A percentile compares a stretch with the other conserved stretches of the same genome.
phyloP scores from a whole-genome alignment of 352 stramenopile species.

The Phytophthora idaei region DNA sequence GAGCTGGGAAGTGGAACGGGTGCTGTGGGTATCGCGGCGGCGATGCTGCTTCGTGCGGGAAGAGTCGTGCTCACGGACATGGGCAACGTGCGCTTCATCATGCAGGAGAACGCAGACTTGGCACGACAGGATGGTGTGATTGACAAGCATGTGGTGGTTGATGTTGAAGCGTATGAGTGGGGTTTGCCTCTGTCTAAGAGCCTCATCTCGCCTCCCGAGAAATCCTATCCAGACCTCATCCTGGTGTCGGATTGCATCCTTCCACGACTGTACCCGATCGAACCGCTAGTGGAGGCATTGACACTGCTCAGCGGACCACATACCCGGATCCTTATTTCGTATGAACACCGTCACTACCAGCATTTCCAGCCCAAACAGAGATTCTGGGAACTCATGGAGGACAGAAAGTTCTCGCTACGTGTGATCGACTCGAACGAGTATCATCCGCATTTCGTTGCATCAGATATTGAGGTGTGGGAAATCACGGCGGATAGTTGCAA shows the following conservation, averaged over 20 bases:
- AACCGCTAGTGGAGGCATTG: constrained; percentile 92
- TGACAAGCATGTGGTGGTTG: constrained; percentile 45
- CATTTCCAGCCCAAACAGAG: constrained; percentile 78
- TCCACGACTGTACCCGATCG: constrained; percentile 95
- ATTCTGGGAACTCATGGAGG: constrained; percentile 79
- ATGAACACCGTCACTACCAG: constrained; percentile 86
- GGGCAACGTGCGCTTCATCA: constrained; percentile 88
- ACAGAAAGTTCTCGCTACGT: constrained; percentile 53
- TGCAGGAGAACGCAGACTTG: constrained; percentile 85
- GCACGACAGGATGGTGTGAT: constrained; percentile 38
- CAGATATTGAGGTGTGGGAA: constrained; percentile 93
- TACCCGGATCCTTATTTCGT: constrained; percentile 83
- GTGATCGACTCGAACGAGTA: constrained; percentile 60
- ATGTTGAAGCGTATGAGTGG: constrained; percentile 92
- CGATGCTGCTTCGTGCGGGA: constrained; percentile 76
- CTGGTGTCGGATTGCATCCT: constrained; percentile 96
- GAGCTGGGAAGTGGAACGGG: constrained; percentile 94
- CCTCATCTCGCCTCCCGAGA: constrained; percentile 33
- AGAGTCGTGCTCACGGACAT: constrained; percentile 93
- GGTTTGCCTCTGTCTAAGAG: constrained; percentile 48
- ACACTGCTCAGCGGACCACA: constrained; percentile 58
- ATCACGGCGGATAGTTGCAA: constrained; percentile 24
- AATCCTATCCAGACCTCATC: constrained; percentile 72
- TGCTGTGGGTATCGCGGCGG: constrained; percentile 88
- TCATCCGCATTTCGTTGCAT: constrained; percentile 74